A percentile compares a stretch with the other conserved stretches of the same genome.
Evolutionary conservation across 108 stramenopile species (phyloP).

Genomic region (Nitzschia sp.): DNA sequence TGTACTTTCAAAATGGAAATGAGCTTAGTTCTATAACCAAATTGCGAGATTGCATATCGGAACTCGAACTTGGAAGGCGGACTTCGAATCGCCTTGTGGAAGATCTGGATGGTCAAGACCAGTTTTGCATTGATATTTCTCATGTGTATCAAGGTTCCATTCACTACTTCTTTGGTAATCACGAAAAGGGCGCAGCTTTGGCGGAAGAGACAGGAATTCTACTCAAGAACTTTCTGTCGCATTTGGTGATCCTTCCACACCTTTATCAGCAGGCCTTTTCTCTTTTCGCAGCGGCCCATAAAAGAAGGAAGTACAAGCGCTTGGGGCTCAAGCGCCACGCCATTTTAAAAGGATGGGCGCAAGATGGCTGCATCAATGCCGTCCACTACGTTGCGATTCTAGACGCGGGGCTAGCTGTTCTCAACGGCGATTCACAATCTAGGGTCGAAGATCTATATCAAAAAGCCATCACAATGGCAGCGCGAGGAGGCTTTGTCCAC

Average conservation of each 20-base stretch:
- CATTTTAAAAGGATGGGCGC: conserved; percentile 3
- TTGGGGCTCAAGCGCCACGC: neutral
- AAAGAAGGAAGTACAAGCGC: neutral
- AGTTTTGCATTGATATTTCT: neutral
- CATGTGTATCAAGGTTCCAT: neutral
- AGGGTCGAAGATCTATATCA: neutral
- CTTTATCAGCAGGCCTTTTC: neutral
- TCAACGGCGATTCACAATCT: neutral
- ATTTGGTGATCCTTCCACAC: neutral
- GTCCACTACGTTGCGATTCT: conserved; percentile 11
- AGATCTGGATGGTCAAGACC: too few relatives aligned
- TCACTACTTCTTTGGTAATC: neutral
- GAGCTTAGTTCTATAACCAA: neutral
- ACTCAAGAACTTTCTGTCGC: neutral
- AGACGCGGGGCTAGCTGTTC: conserved; percentile 11
- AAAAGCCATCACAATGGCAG: conserved; percentile 12
- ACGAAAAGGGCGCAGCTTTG: neutral
- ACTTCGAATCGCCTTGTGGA: too few relatives aligned
- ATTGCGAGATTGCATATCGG: too few relatives aligned
- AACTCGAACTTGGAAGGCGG: too few relatives aligned
- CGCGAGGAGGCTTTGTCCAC: conserved; percentile 17
- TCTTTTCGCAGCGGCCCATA: conserved; percentile 2
- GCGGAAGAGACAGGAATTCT: neutral
- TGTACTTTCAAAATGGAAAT: neutral
- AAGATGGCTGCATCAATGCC: conserved; percentile 5